phyloP scores from a whole-genome alignment of 208 protist genomes.

The Wallacemonas rigidus region DNA sequence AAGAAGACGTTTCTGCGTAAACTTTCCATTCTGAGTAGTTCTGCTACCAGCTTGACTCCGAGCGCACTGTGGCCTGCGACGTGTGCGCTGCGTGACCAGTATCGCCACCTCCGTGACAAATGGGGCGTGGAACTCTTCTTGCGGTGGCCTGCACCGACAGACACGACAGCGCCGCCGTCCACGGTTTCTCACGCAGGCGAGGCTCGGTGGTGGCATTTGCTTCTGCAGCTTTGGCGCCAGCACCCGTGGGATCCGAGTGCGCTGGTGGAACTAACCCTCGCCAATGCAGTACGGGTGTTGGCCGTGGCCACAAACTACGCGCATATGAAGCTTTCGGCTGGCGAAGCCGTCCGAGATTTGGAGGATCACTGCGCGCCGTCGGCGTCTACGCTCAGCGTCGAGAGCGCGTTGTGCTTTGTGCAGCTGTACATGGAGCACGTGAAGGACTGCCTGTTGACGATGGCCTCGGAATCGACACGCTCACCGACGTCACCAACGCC shows the following conservation, averaged over 20 bases:
- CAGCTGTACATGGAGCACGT: slow-evolving; percentile 36
- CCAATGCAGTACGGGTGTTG: slow-evolving; percentile 63
- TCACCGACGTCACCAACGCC: neutral
- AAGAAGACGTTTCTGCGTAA: slow-evolving; percentile 14
- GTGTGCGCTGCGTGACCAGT: slow-evolving; percentile 32
- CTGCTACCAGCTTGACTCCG: neutral
- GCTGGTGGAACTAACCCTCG: slow-evolving; percentile 60
- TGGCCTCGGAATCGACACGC: neutral
- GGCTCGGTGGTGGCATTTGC: slow-evolving; percentile 33
- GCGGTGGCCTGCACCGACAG: slow-evolving; percentile 36
- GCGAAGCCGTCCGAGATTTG: slow-evolving; percentile 26
- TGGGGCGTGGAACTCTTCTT: slow-evolving; percentile 74
- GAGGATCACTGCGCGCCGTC: slow-evolving; percentile 7
- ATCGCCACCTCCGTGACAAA: slow-evolving; percentile 41
- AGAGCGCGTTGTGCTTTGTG: slow-evolving; percentile 46
- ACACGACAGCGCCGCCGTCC: neutral
- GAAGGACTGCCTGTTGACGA: neutral
- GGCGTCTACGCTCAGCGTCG: slow-evolving; percentile 34
- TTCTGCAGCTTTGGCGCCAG: slow-evolving; percentile 47
- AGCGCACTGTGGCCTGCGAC: neutral
- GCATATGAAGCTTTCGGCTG: slow-evolving; percentile 21
- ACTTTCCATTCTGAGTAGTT: neutral
- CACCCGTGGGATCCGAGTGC: slow-evolving; percentile 35
- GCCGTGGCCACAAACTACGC: slow-evolving; percentile 49
- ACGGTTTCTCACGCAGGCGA: neutral